phyloP scores from a whole-genome alignment of 139 green algal genomes.

The Nannochloris sp. region DNA sequence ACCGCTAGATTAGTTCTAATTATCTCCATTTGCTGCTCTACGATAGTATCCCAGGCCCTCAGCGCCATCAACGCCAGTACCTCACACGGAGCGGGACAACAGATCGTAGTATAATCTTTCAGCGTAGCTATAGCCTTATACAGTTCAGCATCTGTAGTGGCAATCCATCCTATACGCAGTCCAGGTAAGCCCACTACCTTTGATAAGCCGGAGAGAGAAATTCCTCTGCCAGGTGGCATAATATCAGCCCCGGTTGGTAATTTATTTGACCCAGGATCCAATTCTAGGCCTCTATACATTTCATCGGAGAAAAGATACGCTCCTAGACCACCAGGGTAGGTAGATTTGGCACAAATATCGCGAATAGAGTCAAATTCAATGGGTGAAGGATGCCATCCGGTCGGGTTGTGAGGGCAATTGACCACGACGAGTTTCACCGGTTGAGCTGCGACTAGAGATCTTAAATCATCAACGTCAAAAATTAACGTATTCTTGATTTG shows the following conservation, averaged over 20 bases:
- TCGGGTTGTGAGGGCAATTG: slow-evolving; percentile 86
- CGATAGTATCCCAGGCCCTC: slow-evolving; percentile 22
- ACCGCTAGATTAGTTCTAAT: slow-evolving; percentile 39
- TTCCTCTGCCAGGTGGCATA: slow-evolving; percentile 37
- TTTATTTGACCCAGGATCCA: slow-evolving; percentile 10
- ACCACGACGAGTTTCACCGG: slow-evolving; percentile 42
- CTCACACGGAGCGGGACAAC: slow-evolving; percentile 46
- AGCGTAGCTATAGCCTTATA: slow-evolving; percentile 33
- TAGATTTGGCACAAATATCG: slow-evolving; percentile 5
- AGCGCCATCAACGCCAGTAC: slow-evolving; percentile 61
- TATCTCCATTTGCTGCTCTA: slow-evolving; percentile 27
- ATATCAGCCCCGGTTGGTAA: slow-evolving; percentile 43
- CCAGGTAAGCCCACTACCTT: slow-evolving; percentile 64
- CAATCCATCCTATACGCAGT: slow-evolving; percentile 52
- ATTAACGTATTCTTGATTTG: neutral
- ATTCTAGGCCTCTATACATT: slow-evolving; percentile 66
- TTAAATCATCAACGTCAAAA: neutral
- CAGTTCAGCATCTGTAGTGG: neutral
- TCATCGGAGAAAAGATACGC: slow-evolving; percentile 70
- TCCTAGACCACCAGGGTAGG: neutral
- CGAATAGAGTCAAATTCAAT: slow-evolving; percentile 36
- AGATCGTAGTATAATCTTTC: slow-evolving; percentile 84
- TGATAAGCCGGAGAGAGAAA: slow-evolving; percentile 57
- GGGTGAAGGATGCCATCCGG: slow-evolving; percentile 25
- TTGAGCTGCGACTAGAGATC: neutral